Conservation (phyloP, 2,329 filamentous ascomycete genomes). For the Chaetomium globosum region DNA sequence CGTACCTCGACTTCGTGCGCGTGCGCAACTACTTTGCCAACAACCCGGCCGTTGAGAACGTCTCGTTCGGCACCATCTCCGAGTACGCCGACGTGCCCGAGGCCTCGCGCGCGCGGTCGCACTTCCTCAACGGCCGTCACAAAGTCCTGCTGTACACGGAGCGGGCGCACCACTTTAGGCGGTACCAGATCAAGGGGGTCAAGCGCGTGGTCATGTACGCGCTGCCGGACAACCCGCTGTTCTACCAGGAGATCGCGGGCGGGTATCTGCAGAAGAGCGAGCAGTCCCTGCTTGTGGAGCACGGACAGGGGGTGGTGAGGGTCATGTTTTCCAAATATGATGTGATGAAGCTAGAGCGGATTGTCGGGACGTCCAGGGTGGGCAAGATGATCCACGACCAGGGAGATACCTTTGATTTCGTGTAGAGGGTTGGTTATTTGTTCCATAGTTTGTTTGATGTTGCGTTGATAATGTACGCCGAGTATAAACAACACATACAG, state of each 20-base stretch:
- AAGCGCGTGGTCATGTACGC: constrained; percentile 86
- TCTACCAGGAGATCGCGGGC: constrained; percentile 76
- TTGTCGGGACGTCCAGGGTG: constrained; percentile 80
- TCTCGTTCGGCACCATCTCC: constrained; percentile 79
- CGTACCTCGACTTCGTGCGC: constrained; percentile 92
- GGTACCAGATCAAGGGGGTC: constrained; percentile 81
- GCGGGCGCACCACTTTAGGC: constrained; percentile 92
- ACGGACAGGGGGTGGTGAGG: constrained; percentile 61
- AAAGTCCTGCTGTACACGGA: constrained; percentile 88
- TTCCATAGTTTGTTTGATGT: constrained; percentile 19
- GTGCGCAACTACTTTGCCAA: constrained; percentile 90
- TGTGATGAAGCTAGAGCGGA: constrained; percentile 80
- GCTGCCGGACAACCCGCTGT: constrained; percentile 82
- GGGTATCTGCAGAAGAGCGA: constrained; percentile 65
- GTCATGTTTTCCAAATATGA: constrained; percentile 87
- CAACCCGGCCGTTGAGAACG: constrained; percentile 55
- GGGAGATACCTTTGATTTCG: constrained; percentile 93
- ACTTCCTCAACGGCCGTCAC: constrained; percentile 83
- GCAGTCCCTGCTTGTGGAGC: constrained; percentile 57
- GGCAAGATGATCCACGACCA: constrained; percentile 81
- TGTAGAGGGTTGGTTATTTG: constrained; percentile 52
- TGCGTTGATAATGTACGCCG: constrained; percentile 19
- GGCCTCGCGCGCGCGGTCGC: constrained; percentile 78
- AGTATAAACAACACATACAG: background rate
- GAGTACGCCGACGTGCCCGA: constrained; percentile 84